Evolutionary conservation across 169 alveolate genomes (phyloP).

Genomic region (Plasmodium falciparum): DNA sequence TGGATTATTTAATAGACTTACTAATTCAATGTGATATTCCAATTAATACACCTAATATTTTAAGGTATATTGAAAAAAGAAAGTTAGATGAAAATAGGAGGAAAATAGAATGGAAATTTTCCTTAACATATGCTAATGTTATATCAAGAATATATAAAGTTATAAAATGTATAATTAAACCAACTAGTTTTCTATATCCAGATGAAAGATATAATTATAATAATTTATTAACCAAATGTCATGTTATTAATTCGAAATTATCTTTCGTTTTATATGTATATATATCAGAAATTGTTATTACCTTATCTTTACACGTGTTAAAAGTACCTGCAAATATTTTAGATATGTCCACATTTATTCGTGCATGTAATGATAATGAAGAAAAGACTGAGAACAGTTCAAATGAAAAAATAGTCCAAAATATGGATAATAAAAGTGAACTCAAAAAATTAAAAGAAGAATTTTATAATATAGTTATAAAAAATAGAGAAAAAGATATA

Average conservation of each 20-base stretch:
- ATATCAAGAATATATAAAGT: conserved; percentile 59
- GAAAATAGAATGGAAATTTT: conserved; percentile 37
- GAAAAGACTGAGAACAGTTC: conserved; percentile 17
- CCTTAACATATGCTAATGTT: conserved; percentile 44
- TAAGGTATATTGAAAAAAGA: conserved; percentile 50
- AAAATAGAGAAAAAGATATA: conserved; percentile 49
- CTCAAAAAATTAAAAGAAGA: conserved; percentile 32
- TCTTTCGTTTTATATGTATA: conserved; percentile 46
- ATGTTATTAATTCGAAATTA: conserved; percentile 50
- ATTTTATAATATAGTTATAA: conserved; percentile 35
- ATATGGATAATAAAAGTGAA: conserved; percentile 17
- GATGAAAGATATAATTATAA: conserved; percentile 70
- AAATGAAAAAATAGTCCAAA: conserved; percentile 2
- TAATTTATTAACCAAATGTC: conserved; percentile 37
- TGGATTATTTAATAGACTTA: conserved; percentile 49
- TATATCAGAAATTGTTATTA: conserved; percentile 40
- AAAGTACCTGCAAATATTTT: conserved; percentile 35
- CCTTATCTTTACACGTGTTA: conserved; percentile 48
- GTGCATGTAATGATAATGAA: conserved; percentile 17
- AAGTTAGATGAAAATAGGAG: conserved; percentile 19
- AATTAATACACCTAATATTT: conserved; percentile 34
- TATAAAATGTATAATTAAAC: conserved; percentile 49
- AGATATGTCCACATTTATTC: conserved; percentile 12
- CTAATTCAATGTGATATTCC: conserved; percentile 57
- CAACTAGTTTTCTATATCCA: conserved; percentile 57